Conservation (phyloP, 257 asterid genomes). For the Solanum rostratum region DNA sequence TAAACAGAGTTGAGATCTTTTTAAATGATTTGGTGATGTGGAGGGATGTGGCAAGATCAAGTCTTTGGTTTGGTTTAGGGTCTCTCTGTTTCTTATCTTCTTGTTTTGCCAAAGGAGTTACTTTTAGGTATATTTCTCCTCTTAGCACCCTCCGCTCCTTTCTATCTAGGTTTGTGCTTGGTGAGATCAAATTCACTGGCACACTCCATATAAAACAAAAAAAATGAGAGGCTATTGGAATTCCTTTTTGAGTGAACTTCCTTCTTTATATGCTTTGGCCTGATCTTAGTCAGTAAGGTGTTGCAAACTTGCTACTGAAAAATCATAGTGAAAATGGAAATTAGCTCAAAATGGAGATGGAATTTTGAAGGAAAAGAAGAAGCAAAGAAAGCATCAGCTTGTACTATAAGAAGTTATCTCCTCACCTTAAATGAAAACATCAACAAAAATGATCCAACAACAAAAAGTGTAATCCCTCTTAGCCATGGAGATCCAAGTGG, state of each 20-base stretch:
- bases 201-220: no score
- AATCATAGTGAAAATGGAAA: no score
- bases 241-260: no score
- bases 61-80: constrained; percentile 97
- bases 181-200: no score
- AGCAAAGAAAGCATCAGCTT: constrained; percentile 9
- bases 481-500: constrained; percentile 62
- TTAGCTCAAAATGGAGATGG: background rate
- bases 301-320: no score
- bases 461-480: constrained; percentile 37
- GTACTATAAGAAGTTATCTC: constrained; percentile 6
- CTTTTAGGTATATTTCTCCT: constrained; percentile 39
- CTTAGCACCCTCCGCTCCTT: no score
- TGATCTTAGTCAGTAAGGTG: no score
- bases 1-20: constrained; percentile 42
- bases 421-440: constrained; percentile 3
- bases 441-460: constrained; percentile 8
- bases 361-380: constrained; percentile 16
- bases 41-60: constrained; percentile 87
- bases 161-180: no score
- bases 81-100: constrained; percentile 74
- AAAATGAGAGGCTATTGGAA: no score
- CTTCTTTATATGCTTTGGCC: no score
- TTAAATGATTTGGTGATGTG: constrained; percentile 70
- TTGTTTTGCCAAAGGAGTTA: constrained; percentile 54